Conservation (phyloP, 305 asterid genomes). For the Euphrasia arctica region DNA sequence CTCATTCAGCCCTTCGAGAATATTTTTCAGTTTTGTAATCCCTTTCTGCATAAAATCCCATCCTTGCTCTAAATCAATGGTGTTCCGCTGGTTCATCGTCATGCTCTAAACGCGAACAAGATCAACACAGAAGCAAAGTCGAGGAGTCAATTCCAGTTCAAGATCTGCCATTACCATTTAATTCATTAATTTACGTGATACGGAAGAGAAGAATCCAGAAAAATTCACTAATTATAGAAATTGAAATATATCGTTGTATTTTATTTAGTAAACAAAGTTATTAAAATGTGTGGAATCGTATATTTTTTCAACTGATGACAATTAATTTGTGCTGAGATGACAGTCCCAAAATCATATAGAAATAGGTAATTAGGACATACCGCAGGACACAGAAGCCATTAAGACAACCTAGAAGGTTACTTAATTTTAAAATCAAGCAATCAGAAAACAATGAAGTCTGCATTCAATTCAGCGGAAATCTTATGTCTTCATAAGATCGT, state of each 20-base stretch:
- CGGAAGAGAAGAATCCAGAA: constrained; percentile 18
- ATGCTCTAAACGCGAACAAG: constrained; percentile 31
- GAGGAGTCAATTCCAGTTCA: constrained; percentile 20
- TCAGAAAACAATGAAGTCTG: background rate
- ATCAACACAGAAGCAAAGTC: constrained; percentile 5
- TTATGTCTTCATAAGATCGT: background rate
- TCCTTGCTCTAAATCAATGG: constrained; percentile 72
- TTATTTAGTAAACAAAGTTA: background rate
- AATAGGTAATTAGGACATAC: background rate
- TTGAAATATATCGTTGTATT: background rate
- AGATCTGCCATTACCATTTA: constrained; percentile 18
- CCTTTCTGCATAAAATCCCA: constrained; percentile 87
- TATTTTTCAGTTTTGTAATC: constrained; percentile 62
- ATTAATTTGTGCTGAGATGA: background rate
- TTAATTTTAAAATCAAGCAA: background rate
- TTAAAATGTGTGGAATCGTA: background rate
- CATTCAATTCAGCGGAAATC: background rate
- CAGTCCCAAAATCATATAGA: background rate
- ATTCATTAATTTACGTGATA: constrained; percentile 12
- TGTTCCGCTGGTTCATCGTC: constrained; percentile 58
- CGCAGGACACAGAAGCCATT: background rate
- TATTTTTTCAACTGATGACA: background rate
- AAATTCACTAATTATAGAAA: constrained; percentile 6
- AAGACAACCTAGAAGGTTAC: background rate
- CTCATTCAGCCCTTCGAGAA: constrained; percentile 73